Evolutionary conservation across 2,329 filamentous ascomycete species (phyloP).

Genomic region (Corinectria fuckeliana): DNA sequence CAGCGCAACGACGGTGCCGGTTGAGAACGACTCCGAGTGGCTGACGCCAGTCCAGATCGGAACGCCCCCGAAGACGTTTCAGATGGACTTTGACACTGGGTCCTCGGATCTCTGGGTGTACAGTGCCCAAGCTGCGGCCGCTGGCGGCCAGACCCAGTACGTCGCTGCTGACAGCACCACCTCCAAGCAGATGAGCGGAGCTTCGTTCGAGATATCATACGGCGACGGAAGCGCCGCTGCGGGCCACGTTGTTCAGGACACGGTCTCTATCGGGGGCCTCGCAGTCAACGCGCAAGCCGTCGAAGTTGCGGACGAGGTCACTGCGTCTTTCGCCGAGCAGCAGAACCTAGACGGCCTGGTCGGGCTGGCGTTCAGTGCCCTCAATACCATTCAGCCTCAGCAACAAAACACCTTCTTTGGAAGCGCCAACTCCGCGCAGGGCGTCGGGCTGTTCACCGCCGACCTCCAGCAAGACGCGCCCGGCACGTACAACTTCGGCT

Average conservation of each 20-base stretch:
- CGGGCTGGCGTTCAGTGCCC: slow-evolving; percentile 50
- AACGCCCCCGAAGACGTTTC: slow-evolving; percentile 50
- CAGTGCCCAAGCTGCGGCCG: slow-evolving; percentile 49
- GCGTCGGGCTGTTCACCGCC: slow-evolving; percentile 66
- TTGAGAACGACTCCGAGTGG: slow-evolving; percentile 46
- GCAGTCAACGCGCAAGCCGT: slow-evolving; percentile 50
- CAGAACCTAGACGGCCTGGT: slow-evolving; percentile 50
- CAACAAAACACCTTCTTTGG: slow-evolving; percentile 53
- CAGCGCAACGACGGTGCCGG: slow-evolving; percentile 38
- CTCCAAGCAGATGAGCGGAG: slow-evolving; percentile 45
- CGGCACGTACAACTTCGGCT: slow-evolving; percentile 78
- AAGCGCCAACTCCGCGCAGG: slow-evolving; percentile 36
- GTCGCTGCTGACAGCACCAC: slow-evolving; percentile 48
- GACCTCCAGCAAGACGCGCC: slow-evolving; percentile 61
- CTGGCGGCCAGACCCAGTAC: slow-evolving; percentile 50
- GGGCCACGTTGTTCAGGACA: slow-evolving; percentile 53
- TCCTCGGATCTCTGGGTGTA: slow-evolving; percentile 58
- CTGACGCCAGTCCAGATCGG: slow-evolving; percentile 51
- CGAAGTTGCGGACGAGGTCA: slow-evolving; percentile 50
- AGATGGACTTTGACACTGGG: slow-evolving; percentile 54
- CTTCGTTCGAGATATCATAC: slow-evolving; percentile 51
- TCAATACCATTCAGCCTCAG: slow-evolving; percentile 51
- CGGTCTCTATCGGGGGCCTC: slow-evolving; percentile 50
- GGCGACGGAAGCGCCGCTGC: slow-evolving; percentile 51
- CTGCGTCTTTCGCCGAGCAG: slow-evolving; percentile 46